Conservation (phyloP, 495 filamentous ascomycete species). For the Neurospora sp. region DNA sequence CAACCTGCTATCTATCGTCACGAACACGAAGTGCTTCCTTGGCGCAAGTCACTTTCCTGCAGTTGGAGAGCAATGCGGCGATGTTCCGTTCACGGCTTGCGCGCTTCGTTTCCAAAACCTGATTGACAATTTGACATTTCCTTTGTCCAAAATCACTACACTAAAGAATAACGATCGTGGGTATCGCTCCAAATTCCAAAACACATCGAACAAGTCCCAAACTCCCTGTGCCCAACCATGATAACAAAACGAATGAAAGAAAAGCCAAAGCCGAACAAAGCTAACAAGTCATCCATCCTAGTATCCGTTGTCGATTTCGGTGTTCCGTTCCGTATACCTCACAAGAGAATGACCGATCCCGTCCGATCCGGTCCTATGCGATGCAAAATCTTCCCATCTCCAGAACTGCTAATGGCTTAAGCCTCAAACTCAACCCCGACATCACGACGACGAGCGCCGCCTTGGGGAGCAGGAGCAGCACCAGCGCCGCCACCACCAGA, state of each 20-base stretch:
- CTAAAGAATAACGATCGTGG: background rate
- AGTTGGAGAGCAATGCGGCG: background rate
- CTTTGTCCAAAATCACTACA: background rate
- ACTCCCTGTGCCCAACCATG: background rate
- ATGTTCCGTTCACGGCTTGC: background rate
- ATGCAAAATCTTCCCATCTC: background rate
- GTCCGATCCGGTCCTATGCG: background rate
- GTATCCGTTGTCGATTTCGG: background rate
- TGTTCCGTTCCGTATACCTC: background rate
- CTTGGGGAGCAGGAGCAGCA: background rate
- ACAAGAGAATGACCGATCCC: background rate
- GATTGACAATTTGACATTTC: background rate
- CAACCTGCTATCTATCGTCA: background rate
- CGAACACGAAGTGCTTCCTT: background rate
- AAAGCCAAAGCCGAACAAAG: background rate
- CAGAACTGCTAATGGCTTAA: background rate
- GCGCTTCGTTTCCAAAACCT: background rate
- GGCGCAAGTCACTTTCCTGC: background rate
- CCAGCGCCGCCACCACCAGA: too few relatives aligned
- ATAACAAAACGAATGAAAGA: background rate
- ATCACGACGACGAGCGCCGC: background rate
- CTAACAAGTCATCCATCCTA: background rate
- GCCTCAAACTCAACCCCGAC: background rate
- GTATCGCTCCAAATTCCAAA: background rate
- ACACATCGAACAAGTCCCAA: background rate